These are phyloP conservation scores for Oryza brachyantha DNA, from an alignment of 176 grass and related monocot species.

Conservation along the genomic window DNA sequence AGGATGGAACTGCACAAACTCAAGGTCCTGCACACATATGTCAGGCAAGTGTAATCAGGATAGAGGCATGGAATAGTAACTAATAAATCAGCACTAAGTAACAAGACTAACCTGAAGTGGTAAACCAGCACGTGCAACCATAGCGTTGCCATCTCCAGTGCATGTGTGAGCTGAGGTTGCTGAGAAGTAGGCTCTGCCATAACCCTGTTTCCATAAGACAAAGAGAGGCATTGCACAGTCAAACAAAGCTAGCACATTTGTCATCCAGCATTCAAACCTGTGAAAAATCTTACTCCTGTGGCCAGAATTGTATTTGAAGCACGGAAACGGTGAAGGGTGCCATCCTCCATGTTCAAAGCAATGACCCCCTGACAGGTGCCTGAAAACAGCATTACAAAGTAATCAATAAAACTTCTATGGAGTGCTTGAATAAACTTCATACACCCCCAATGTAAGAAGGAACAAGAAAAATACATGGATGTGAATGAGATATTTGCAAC, in stretches of 20 bases:
- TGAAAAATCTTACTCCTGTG: constrained; percentile 60
- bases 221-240: neutral
- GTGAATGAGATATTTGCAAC: constrained; percentile 7
- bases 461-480: neutral
- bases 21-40: constrained; percentile 76
- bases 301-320: constrained; percentile 84
- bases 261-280: neutral
- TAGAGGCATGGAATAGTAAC: constrained; percentile 1
- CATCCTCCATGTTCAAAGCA: constrained; percentile 99
- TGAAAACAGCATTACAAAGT: constrained; percentile 34
- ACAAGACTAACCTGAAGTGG: constrained; percentile 65
- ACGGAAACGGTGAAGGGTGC: constrained; percentile 91
- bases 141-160: constrained; percentile 99
- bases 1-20: constrained; percentile 94
- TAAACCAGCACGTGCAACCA: constrained; percentile 96
- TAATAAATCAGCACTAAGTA: neutral
- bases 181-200: constrained; percentile 93
- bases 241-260: constrained; percentile 4
- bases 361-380: constrained; percentile 80
- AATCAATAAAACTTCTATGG: constrained; percentile 2
- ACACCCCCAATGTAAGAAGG: constrained; percentile 1
- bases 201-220: constrained; percentile 46
- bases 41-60: constrained; percentile 28
- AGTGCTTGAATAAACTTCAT: neutral
- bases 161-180: constrained; percentile 99